Evolutionary conservation across 2,329 filamentous ascomycete genomes (phyloP).

Genomic region (Talaromyces sp.): DNA sequence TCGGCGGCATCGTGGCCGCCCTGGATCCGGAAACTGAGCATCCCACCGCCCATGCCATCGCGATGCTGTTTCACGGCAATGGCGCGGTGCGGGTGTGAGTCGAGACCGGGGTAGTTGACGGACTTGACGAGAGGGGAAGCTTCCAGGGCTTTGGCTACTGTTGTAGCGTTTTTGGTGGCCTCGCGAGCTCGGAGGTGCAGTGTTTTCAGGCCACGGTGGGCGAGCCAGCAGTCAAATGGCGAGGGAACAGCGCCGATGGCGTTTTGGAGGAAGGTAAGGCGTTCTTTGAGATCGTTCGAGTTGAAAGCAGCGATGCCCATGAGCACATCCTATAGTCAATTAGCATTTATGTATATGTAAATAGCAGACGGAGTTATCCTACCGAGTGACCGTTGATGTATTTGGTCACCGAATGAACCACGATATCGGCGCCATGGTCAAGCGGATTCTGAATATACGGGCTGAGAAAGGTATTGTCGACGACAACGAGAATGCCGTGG

Average conservation of each 20-base stretch:
- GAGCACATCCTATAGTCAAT: conserved; percentile 65
- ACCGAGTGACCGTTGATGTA: conserved; percentile 93
- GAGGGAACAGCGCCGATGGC: conserved; percentile 94
- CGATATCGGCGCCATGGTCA: conserved; percentile 90
- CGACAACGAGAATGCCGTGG: conserved; percentile 90
- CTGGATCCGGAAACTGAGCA: conserved; percentile 92
- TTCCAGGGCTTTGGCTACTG: conserved; percentile 72
- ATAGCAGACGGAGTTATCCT: conserved; percentile 15
- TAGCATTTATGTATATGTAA: neutral
- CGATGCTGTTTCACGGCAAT: conserved; percentile 91
- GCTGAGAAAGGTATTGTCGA: conserved; percentile 97
- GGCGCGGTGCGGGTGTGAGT: conserved; percentile 78
- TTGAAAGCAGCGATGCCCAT: conserved; percentile 98
- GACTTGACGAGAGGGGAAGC: conserved; percentile 74
- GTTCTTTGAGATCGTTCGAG: conserved; percentile 69
- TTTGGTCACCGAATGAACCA: conserved; percentile 95
- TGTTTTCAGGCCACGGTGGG: conserved; percentile 94
- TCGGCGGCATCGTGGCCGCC: conserved; percentile 83
- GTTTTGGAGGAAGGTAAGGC: conserved; percentile 89
- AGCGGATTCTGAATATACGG: conserved; percentile 97
- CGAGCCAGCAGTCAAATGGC: conserved; percentile 96
- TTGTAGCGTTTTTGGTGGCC: conserved; percentile 74
- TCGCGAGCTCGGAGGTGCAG: conserved; percentile 87
- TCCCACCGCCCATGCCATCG: conserved; percentile 89
- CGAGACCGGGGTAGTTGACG: conserved; percentile 92